Evolutionary conservation across 768 basidiomycete species (phyloP).

Genomic region (Crucibulum laeve): DNA sequence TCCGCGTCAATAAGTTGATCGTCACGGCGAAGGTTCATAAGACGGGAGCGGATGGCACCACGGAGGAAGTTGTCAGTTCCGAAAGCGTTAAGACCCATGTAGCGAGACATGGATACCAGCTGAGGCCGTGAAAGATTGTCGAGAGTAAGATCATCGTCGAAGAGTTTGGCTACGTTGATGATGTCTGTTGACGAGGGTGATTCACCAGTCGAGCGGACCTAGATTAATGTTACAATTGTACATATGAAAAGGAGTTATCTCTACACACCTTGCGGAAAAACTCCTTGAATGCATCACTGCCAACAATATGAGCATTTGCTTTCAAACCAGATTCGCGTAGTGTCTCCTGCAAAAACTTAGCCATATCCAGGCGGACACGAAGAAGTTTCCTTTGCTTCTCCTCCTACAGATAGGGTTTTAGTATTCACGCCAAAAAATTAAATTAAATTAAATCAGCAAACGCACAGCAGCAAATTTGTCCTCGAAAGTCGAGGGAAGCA

Average conservation of each 20-base stretch:
- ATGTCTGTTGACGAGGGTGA: slow-evolving; percentile 84
- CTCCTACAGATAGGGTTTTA: slow-evolving; percentile 50
- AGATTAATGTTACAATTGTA: neutral
- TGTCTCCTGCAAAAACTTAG: slow-evolving; percentile 98
- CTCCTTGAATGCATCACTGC: slow-evolving; percentile 95
- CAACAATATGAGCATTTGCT: slow-evolving; percentile 89
- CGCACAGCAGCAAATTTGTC: slow-evolving; percentile 90
- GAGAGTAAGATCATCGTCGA: slow-evolving; percentile 95
- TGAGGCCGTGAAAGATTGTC: slow-evolving; percentile 99
- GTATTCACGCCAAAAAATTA: neutral
- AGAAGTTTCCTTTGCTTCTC: slow-evolving; percentile 97
- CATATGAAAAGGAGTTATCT: neutral
- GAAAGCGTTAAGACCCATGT: slow-evolving; percentile 98
- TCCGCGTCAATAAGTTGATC: slow-evolving; percentile 91
- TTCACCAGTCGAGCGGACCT: slow-evolving; percentile 95
- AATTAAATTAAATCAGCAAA: neutral
- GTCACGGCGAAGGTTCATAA: slow-evolving; percentile 82
- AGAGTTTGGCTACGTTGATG: slow-evolving; percentile 92
- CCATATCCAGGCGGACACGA: slow-evolving; percentile 94
- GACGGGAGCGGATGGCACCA: slow-evolving; percentile 79
- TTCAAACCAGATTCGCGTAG: slow-evolving; percentile 91
- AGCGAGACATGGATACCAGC: slow-evolving; percentile 93
- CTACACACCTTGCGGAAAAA: slow-evolving; percentile 90
- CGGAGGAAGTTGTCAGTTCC: slow-evolving; percentile 98
- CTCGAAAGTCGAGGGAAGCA: slow-evolving; percentile 98